phyloP scores from a whole-genome alignment of 1,284 basidiomycete genomes.

The Sporisorium reilianum region DNA sequence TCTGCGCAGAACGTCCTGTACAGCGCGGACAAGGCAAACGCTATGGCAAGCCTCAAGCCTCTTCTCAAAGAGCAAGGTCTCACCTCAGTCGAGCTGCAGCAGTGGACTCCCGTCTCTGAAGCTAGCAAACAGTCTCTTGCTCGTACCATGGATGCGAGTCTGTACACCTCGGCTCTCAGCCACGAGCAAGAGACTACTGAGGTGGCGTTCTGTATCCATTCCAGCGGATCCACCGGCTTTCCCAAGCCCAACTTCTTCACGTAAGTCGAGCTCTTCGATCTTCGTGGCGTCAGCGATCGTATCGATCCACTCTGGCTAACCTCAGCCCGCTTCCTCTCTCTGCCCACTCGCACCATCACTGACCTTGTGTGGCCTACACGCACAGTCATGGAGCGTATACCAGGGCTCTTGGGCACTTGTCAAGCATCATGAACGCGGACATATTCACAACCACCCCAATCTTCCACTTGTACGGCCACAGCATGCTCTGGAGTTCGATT shows the following conservation, averaged over 20 bases:
- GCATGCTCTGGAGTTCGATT: background rate
- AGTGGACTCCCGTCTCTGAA: constrained; percentile 2
- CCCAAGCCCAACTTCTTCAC: constrained; percentile 32
- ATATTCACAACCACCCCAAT: constrained; percentile 24
- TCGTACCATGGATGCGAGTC: background rate
- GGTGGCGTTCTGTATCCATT: constrained; percentile 18
- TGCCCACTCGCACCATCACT: background rate
- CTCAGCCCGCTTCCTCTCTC: background rate
- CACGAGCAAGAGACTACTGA: constrained; percentile 10
- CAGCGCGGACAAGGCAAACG: constrained; percentile 1
- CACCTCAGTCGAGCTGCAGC: background rate
- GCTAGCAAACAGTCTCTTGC: constrained; percentile 3
- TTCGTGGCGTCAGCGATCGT: background rate
- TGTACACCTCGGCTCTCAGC: background rate
- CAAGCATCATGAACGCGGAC: background rate
- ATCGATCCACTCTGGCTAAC: background rate
- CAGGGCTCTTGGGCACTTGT: background rate
- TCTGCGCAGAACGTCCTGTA: constrained; percentile 7
- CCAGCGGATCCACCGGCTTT: constrained; percentile 41
- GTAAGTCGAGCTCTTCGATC: background rate
- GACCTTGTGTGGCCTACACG: background rate
- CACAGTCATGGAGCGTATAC: background rate
- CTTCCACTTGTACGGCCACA: constrained; percentile 32
- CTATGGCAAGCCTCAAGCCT: background rate
- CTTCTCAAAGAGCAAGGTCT: background rate